Evolutionary conservation across 345 rosid genomes (phyloP), one percentile per base, ranked within the genome.

Genomic region (Pistacia atlantica): DNA sequence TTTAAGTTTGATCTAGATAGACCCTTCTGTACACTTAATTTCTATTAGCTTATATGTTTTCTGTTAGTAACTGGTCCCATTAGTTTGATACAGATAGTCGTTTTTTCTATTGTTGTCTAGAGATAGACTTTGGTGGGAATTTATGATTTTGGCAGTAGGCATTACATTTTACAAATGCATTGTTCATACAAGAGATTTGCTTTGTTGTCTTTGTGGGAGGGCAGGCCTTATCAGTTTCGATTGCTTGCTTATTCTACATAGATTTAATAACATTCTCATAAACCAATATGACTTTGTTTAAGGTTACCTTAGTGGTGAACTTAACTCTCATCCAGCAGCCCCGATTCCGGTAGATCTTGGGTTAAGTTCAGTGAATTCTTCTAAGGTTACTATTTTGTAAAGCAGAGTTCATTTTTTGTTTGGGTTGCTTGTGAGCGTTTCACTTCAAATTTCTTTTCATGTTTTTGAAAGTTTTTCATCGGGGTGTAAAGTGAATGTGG

Each of bases 1-100:
- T 31, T 67, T 25, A 25, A 83, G 87, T 80, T 18, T 69, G 57
- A 82, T 75, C 70, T 85, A 87, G 90, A 77, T 83, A 81, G 88
- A 77, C 17, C 16, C 20, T 67, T 56, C 75, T 38, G 54, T 52
- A 55, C 49, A 57, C 33, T 38, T 16, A 20, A 71, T n/a, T 69
- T 42, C 54, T 67, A 68, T 69, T 80, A 83, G 82, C 68, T 71
- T 51, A 54, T 69, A 51, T 55, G 42, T 69, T 60, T 48, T 11
- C 37, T 25, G 14, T 4, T 75, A 65, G 77, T 52, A 20, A 14
- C 42, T 35, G 69, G 64, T 55, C 4, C 1, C 16, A 38, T 35
- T 65, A 64, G 71, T 75, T 74, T 22, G 54, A 20, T 48, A 65
- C 75, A 59, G 65, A 45, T 65, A 66, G 77, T 37, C 18, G 37